A percentile compares a stretch with the other conserved stretches of the same genome.
These are phyloP conservation scores for Mucor saturninus DNA, from an alignment of 371 early-diverging fungal species.

Conservation along the genomic window DNA sequence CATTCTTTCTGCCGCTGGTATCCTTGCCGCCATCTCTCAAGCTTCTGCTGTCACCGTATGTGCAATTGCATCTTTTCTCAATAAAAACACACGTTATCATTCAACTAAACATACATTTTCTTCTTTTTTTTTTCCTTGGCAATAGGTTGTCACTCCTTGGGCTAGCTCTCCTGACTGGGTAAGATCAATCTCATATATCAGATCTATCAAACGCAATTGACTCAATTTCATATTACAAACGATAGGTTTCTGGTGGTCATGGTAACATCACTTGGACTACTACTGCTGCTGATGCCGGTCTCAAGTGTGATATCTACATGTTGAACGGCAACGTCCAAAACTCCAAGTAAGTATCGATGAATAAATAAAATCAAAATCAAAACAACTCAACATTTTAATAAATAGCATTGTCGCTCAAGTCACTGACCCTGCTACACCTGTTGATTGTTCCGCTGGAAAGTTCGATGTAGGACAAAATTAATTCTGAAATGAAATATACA, in stretches of 20 bases:
- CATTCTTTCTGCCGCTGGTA: slow-evolving; percentile 26
- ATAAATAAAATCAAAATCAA: background rate
- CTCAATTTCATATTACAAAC: background rate
- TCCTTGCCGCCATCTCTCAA: slow-evolving; percentile 29
- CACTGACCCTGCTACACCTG: slow-evolving; percentile 28
- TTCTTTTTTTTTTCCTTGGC: background rate
- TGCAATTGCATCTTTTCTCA: background rate
- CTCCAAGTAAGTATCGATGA: slow-evolving; percentile 37
- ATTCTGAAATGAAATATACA: background rate
- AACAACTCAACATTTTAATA: background rate
- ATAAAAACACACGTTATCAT: background rate
- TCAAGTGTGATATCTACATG: slow-evolving; percentile 50
- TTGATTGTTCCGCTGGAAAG: slow-evolving; percentile 28
- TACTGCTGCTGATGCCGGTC: slow-evolving; percentile 32
- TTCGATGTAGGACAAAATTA: slow-evolving; percentile 31
- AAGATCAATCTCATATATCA: slow-evolving; percentile 11
- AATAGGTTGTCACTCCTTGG: slow-evolving; percentile 53
- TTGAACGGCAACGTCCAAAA: slow-evolving; percentile 46
- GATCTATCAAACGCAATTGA: background rate
- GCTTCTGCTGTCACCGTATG: slow-evolving; percentile 35
- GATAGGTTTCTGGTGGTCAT: slow-evolving; percentile 44
- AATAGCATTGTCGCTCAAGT: slow-evolving; percentile 38
- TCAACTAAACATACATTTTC: background rate
- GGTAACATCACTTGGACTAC: slow-evolving; percentile 52
- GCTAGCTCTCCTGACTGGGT: slow-evolving; percentile 41